Conservation (phyloP, 2,329 filamentous ascomycete species). For the Pezicula neosporulosa region DNA sequence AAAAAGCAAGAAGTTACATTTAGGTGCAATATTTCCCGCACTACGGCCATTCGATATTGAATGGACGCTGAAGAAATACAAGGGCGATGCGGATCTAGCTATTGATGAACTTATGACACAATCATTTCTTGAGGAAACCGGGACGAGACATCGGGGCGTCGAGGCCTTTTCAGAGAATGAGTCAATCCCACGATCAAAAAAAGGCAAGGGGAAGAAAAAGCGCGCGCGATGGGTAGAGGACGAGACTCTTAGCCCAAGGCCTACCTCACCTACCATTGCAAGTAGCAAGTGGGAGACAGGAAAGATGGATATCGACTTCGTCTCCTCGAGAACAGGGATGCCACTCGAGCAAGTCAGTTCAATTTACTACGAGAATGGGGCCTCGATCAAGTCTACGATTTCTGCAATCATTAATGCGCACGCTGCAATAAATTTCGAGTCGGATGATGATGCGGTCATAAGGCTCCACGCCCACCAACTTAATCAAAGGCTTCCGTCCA, state of each 20-base stretch:
- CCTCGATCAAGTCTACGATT: conserved; percentile 53
- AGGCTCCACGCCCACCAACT: conserved; percentile 50
- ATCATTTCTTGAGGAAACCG: conserved; percentile 69
- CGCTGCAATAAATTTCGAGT: conserved; percentile 29
- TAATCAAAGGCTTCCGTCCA: conserved; percentile 47
- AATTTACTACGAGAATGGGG: conserved; percentile 57
- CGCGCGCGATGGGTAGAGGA: conserved; percentile 22
- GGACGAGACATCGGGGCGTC: conserved; percentile 66
- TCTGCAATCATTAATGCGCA: conserved; percentile 38
- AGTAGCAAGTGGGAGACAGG: conserved; percentile 57
- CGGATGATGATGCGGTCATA: conserved; percentile 39
- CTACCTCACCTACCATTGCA: background rate
- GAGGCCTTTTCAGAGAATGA: conserved; percentile 71
- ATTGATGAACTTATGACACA: conserved; percentile 81
- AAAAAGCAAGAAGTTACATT: conserved; percentile 58
- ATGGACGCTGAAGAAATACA: conserved; percentile 63
- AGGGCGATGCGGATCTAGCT: conserved; percentile 63
- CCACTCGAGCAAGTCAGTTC: conserved; percentile 48
- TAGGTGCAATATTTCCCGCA: conserved; percentile 69
- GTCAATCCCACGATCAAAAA: conserved; percentile 21
- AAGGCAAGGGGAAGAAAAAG: conserved; percentile 37
- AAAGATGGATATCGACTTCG: conserved; percentile 56
- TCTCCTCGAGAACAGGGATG: conserved; percentile 46
- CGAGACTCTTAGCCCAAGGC: conserved; percentile 11
- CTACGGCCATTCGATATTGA: conserved; percentile 63